Conservation (phyloP, 768 basidiomycete genomes). For the Psilocybe cubensis region DNA sequence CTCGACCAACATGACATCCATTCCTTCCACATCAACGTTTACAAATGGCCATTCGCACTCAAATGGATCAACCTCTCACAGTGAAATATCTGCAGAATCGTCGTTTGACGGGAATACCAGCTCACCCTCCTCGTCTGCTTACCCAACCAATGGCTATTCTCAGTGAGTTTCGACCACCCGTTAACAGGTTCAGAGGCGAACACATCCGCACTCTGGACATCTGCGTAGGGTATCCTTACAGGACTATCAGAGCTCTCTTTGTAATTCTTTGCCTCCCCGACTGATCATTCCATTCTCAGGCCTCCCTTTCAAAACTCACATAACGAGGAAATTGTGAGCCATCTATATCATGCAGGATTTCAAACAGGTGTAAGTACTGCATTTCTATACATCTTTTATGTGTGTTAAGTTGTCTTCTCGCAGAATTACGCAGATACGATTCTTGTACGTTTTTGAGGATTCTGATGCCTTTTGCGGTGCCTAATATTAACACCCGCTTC, state of each 20-base stretch:
- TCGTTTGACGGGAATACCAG: conserved; percentile 38
- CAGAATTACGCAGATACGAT: conserved; percentile 86
- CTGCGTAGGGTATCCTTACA: background rate
- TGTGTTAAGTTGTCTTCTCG: conserved; percentile 14
- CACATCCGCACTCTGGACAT: background rate
- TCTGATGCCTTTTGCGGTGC: conserved; percentile 5
- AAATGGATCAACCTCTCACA: conserved; percentile 51
- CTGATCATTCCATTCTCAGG: conserved; percentile 28
- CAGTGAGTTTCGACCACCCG: conserved; percentile 54
- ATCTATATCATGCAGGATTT: conserved; percentile 81
- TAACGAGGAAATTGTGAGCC: conserved; percentile 77
- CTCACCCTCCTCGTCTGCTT: conserved; percentile 43
- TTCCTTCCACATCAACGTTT: conserved; percentile 43
- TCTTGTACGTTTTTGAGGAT: conserved; percentile 52
- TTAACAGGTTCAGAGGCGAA: background rate
- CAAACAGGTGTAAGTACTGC: conserved; percentile 71
- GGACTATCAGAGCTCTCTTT: background rate
- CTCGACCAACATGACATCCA: conserved; percentile 32
- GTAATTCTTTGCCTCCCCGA: conserved; percentile 1
- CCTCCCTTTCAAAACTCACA: conserved; percentile 64
- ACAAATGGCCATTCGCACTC: conserved; percentile 57
- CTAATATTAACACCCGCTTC: conserved; percentile 15
- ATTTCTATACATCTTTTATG: conserved; percentile 2
- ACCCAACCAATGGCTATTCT: conserved; percentile 59
- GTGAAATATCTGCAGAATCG: conserved; percentile 39